Evolutionary conservation across 2,329 filamentous ascomycete genomes (phyloP).

Genomic region (Hirsutella minnesotensis): DNA sequence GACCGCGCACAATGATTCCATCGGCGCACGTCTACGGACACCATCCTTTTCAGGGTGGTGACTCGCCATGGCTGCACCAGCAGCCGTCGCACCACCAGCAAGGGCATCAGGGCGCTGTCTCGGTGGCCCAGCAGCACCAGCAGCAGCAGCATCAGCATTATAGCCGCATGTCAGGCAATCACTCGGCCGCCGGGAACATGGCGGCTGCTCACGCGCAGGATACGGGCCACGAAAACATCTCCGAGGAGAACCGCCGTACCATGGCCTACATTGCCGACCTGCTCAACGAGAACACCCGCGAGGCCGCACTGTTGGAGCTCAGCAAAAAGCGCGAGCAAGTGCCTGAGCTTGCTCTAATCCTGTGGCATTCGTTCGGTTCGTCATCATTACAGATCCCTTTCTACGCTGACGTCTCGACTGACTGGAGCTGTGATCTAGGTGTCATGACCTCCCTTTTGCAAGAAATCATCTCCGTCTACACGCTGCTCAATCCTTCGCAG

Average conservation of each 20-base stretch:
- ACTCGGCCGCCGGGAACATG: constrained; percentile 36
- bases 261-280: constrained; percentile 87
- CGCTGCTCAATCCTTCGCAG: constrained; percentile 89
- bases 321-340: constrained; percentile 99
- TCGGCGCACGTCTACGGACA: constrained; percentile 55
- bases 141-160: constrained; percentile 49
- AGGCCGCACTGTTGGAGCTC: constrained; percentile 83
- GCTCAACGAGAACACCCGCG: constrained; percentile 74
- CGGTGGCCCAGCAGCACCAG: constrained; percentile 37
- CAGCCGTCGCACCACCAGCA: constrained; percentile 48
- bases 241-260: constrained; percentile 87
- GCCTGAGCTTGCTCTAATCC: constrained; percentile 84
- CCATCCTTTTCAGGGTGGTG: constrained; percentile 52
- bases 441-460: constrained; percentile 97
- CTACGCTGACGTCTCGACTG: neutral
- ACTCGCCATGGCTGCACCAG: constrained; percentile 57
- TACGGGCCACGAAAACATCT: constrained; percentile 53
- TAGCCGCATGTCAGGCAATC: constrained; percentile 58
- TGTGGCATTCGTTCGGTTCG: constrained; percentile 97
- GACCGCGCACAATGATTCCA: constrained; percentile 42
- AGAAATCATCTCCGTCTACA: constrained; percentile 98
- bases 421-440: constrained; percentile 36
- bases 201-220: constrained; percentile 41
- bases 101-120: constrained; percentile 43
- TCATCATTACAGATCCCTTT: constrained; percentile 4